Conservation (phyloP, 805 yeast species). For the Candida oleophila region DNA sequence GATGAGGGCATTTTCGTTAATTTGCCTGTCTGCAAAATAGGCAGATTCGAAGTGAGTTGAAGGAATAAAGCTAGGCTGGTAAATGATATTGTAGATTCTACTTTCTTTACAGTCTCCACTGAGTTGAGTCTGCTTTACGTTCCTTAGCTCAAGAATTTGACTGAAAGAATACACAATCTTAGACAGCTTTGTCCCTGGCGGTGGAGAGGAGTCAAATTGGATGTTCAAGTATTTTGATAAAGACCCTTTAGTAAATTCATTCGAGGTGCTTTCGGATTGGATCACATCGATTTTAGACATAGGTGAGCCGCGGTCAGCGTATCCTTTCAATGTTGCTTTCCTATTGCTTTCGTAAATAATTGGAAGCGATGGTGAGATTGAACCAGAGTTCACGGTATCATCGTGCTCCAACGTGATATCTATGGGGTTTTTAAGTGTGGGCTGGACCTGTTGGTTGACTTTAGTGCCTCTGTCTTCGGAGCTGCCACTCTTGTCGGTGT, state of each 20-base stretch:
- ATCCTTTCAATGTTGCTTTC: background rate
- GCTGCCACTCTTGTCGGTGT: too few species aligned
- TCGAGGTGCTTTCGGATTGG: constrained; percentile 7
- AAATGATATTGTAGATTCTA: background rate
- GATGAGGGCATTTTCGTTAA: constrained; percentile 8
- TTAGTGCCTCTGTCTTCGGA: too few species aligned
- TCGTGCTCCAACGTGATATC: too few species aligned
- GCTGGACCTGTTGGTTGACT: too few species aligned
- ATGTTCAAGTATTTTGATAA: constrained; percentile 7
- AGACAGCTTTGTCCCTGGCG: too few species aligned
- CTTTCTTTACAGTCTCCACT: too few species aligned
- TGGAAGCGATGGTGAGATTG: constrained; percentile 3
- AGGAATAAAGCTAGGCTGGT: background rate
- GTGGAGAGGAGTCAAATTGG: too few species aligned
- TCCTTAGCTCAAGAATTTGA: background rate
- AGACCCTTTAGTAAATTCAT: constrained; percentile 9
- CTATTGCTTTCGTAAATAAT: background rate
- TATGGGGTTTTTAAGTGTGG: too few species aligned
- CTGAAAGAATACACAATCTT: background rate
- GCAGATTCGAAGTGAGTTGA: background rate
- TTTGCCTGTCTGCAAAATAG: constrained; percentile 6
- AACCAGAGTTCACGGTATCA: background rate
- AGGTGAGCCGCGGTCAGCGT: background rate
- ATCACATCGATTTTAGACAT: constrained; percentile 5
- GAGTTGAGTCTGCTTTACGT: background rate